These are phyloP conservation scores for Taphrina deformans DNA, from an alignment of 1,139 yeast genomes.

Conservation along the genomic window DNA sequence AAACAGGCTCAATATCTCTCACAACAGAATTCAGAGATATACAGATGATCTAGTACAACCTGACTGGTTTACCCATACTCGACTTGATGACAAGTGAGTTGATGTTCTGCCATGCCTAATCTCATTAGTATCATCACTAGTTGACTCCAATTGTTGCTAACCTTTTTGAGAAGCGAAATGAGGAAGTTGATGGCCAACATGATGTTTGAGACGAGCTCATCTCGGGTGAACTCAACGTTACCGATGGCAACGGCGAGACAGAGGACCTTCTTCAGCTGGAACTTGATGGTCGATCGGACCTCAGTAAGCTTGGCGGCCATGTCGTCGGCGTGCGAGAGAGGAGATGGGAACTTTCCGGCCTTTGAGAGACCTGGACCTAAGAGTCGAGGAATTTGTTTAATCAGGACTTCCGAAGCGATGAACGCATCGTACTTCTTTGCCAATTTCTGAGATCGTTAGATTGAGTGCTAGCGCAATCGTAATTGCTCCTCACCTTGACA, in stretches of 20 bases:
- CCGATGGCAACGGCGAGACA: conserved; percentile 96
- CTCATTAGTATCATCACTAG: background rate
- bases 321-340: conserved; percentile 99
- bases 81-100: conserved; percentile 99
- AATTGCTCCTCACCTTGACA: conserved; percentile 55
- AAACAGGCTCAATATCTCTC: background rate
- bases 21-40: background rate
- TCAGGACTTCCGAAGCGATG: conserved; percentile 98
- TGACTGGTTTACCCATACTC: conserved; percentile 99
- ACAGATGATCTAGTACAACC: background rate
- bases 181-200: conserved; percentile 99
- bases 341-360: conserved; percentile 99
- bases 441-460: conserved; percentile 57
- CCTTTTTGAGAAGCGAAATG: conserved; percentile 99
- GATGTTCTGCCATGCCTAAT: conserved; percentile 93
- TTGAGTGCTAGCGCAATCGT: conserved; percentile 26
- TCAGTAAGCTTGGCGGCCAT: conserved; percentile 93
- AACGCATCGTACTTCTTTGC: conserved; percentile 99
- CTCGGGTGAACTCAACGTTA: conserved; percentile 99
- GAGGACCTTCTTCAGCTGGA: conserved; percentile 90
- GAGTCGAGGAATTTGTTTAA: conserved; percentile 99
- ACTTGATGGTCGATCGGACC: conserved; percentile 99
- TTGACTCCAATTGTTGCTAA: background rate
- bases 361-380: conserved; percentile 99
- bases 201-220: conserved; percentile 93